A percentile compares a stretch with the other conserved stretches of the same genome.
Evolutionary conservation across 2,329 filamentous ascomycete genomes (phyloP).

Genomic region (Trichoderma sp.): DNA sequence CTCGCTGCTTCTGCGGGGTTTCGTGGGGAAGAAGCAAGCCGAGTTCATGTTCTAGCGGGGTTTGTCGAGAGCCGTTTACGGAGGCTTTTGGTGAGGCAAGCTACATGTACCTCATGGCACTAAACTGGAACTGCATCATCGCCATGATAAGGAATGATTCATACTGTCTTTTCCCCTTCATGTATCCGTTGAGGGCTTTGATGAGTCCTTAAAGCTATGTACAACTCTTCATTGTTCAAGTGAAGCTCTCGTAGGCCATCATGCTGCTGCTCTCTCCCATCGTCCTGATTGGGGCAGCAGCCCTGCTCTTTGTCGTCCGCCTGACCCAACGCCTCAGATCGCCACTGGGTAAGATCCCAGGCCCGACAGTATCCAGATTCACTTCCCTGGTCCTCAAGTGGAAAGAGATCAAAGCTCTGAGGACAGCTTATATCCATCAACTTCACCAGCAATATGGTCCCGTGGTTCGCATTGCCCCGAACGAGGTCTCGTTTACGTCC

Average conservation of each 20-base stretch:
- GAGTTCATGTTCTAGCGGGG: not conserved
- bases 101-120: not conserved
- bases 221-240: no score
- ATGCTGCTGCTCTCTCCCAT: constrained; percentile 40
- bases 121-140: not conserved
- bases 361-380: constrained; percentile 52
- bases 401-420: constrained; percentile 57
- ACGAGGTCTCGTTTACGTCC: constrained; percentile 62
- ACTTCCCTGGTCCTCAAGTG: constrained; percentile 56
- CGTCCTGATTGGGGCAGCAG: constrained; percentile 33
- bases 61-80: constrained; percentile 9
- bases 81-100: not conserved
- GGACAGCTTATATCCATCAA: constrained; percentile 58
- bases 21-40: constrained; percentile 12
- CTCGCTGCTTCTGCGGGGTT: constrained; percentile 20
- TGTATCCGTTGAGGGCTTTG: not conserved
- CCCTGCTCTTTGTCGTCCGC: constrained; percentile 35
- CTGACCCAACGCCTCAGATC: constrained; percentile 39
- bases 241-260: not conserved
- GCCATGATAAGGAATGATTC: not conserved
- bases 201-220: not conserved
- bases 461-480: constrained; percentile 59
- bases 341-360: constrained; percentile 49
- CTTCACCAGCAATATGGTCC: constrained; percentile 60
- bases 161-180: not conserved